Evolutionary conservation across 139 green algal species (phyloP).

Genomic region (Micractinium conductrix): DNA sequence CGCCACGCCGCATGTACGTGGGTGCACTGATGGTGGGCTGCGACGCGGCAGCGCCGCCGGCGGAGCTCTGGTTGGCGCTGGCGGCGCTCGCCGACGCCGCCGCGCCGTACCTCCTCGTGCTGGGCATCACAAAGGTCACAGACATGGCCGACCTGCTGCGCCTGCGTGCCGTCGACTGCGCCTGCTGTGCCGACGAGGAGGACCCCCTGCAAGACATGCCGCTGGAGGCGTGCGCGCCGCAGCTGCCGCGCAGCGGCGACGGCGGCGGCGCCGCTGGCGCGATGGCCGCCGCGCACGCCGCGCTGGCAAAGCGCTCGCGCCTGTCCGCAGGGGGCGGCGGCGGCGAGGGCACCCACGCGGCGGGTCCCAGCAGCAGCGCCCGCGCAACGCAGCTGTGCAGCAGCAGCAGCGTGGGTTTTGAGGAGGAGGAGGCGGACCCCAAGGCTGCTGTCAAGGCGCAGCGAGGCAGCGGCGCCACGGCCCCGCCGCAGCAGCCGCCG

Average conservation of each 20-base stretch:
- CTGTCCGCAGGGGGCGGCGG: background rate
- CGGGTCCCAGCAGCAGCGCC: background rate
- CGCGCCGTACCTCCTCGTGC: slow-evolving; percentile 20
- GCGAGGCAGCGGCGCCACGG: background rate
- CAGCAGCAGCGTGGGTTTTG: background rate
- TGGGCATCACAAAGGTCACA: slow-evolving; percentile 6
- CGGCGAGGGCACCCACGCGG: background rate
- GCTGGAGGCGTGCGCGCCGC: slow-evolving; percentile 12
- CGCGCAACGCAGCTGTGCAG: no score
- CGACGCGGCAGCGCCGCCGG: background rate
- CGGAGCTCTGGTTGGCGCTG: background rate
- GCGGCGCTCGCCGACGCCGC: slow-evolving; percentile 11
- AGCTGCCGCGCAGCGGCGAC: background rate
- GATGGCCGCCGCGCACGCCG: background rate
- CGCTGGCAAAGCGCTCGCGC: background rate
- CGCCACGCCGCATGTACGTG: slow-evolving; percentile 23
- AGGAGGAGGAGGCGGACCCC: background rate
- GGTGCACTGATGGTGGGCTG: slow-evolving; percentile 38
- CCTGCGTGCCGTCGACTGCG: slow-evolving; percentile 21
- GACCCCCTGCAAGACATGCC: slow-evolving; percentile 25
- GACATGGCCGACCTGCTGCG: slow-evolving; percentile 32
- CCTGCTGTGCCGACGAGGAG: slow-evolving; percentile 25
- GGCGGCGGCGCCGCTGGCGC: background rate
- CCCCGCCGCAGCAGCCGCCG: background rate
- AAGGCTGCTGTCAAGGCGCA: background rate